A percentile compares a stretch with the other conserved stretches of the same genome.
These are phyloP conservation scores for Coniochaeta sp. DNA, from an alignment of 2,329 filamentous ascomycete genomes.

Conservation along the genomic window DNA sequence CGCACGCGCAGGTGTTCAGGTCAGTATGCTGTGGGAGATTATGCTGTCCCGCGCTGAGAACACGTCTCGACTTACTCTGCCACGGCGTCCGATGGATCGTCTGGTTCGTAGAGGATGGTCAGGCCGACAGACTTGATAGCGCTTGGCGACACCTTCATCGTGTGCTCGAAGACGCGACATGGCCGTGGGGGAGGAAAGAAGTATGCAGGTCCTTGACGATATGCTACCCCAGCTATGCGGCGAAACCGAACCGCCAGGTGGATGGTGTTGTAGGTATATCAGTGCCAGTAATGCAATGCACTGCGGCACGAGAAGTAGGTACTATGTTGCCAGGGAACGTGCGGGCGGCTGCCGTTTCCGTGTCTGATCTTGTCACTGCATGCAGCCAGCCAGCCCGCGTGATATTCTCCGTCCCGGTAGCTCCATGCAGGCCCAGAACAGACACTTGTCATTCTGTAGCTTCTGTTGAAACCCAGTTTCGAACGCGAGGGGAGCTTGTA, in stretches of 20 bases:
- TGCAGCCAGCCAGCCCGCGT: not conserved
- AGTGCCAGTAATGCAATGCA: not conserved
- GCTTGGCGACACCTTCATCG: slow-evolving; percentile 15
- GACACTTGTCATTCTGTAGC: not conserved
- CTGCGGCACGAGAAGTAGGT: not conserved
- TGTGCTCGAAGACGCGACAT: slow-evolving; percentile 1
- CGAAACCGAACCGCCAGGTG: not conserved
- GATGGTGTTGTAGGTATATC: slow-evolving; percentile 1
- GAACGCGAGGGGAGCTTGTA: not conserved
- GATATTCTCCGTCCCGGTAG: not conserved
- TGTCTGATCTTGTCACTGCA: not conserved
- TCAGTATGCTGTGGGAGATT: not conserved
- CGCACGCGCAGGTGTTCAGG: not conserved
- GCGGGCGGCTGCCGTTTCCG: not conserved
- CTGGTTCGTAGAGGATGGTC: slow-evolving; percentile 23
- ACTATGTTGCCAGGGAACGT: too few species aligned
- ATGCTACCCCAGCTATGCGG: not conserved
- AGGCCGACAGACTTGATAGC: slow-evolving; percentile 19
- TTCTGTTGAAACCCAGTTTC: not conserved
- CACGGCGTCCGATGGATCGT: slow-evolving; percentile 16
- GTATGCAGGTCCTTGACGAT: not conserved
- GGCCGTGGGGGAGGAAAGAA: not conserved
- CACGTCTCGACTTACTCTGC: slow-evolving; percentile 19
- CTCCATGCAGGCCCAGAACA: not conserved
- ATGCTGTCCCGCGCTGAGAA: not conserved